These are phyloP conservation scores for Penicillium sp. DNA, from an alignment of 2,329 filamentous ascomycete species.

Conservation along the genomic window DNA sequence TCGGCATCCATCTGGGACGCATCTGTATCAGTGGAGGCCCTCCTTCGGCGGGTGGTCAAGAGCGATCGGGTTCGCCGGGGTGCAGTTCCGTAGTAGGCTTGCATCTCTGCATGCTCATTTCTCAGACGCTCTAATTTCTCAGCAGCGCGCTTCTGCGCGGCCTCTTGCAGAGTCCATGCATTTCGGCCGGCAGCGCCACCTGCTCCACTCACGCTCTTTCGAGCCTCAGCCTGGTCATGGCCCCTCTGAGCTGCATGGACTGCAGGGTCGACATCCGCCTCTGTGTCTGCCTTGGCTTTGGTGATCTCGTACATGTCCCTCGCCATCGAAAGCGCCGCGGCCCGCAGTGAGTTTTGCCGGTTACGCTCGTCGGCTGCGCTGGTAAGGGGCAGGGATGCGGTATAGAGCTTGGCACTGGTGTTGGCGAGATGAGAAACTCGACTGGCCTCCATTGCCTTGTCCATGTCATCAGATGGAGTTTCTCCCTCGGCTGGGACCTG, in stretches of 20 bases:
- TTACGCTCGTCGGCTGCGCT: constrained; percentile 69
- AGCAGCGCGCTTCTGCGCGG: constrained; percentile 78
- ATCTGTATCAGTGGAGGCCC: constrained; percentile 62
- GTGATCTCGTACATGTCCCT: constrained; percentile 72
- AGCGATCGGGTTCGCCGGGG: constrained; percentile 45
- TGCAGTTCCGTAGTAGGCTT: constrained; percentile 68
- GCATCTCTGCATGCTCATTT: constrained; percentile 62
- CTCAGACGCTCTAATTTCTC: constrained; percentile 77
- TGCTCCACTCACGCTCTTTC: constrained; percentile 29
- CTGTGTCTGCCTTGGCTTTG: constrained; percentile 33
- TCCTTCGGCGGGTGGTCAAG: constrained; percentile 54
- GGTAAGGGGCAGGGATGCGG: constrained; percentile 65
- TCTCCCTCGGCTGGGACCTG: constrained; percentile 38
- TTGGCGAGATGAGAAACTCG: constrained; percentile 59
- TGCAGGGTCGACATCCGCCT: constrained; percentile 16
- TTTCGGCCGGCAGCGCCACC: constrained; percentile 21
- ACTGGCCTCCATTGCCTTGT: constrained; percentile 51
- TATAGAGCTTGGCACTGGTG: constrained; percentile 73
- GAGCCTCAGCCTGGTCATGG: constrained; percentile 30
- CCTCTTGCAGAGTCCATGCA: constrained; percentile 64
- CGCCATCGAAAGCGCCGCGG: constrained; percentile 84
- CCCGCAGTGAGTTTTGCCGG: constrained; percentile 66
- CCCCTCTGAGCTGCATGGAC: constrained; percentile 31
- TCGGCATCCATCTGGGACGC: constrained; percentile 59
- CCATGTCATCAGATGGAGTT: constrained; percentile 45